phyloP scores from a whole-genome alignment of 805 yeast genomes.

The Nakazawaea populi region DNA sequence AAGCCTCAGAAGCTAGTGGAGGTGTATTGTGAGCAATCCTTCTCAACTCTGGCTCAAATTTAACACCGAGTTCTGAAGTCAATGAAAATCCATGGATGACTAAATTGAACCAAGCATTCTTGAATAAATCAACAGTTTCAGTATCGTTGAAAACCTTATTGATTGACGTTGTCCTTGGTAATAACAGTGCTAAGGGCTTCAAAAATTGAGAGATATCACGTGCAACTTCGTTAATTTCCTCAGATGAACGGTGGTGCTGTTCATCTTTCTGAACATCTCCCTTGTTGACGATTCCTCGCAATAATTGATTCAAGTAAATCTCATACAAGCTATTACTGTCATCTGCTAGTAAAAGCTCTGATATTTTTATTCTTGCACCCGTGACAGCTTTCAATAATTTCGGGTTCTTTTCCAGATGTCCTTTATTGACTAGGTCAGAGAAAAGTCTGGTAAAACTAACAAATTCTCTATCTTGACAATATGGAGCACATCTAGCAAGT shows the following conservation, averaged over 20 bases:
- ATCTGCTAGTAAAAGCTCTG: conserved; percentile 29
- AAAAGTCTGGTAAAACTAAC: conserved; percentile 53
- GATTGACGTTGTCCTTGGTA: conserved; percentile 44
- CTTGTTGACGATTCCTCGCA: conserved; percentile 60
- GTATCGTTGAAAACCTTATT: conserved; percentile 38
- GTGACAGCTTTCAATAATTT: conserved; percentile 32
- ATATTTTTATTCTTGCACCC: conserved; percentile 44
- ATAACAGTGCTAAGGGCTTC: conserved; percentile 66
- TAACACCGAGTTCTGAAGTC: conserved; percentile 45
- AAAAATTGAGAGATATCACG: conserved; percentile 58
- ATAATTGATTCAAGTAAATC: conserved; percentile 57
- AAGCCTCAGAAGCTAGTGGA: conserved; percentile 75
- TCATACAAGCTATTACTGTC: conserved; percentile 35
- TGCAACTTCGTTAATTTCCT: conserved; percentile 66
- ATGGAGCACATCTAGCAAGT: conserved; percentile 55
- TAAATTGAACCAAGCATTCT: conserved; percentile 92
- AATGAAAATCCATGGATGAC: conserved; percentile 84
- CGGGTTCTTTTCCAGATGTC: conserved; percentile 31
- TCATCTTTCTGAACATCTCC: conserved; percentile 68
- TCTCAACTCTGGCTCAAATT: conserved; percentile 43
- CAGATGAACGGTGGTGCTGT: conserved; percentile 76
- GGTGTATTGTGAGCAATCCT: conserved; percentile 84
- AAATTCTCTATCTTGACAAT: conserved; percentile 62
- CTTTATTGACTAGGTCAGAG: conserved; percentile 40
- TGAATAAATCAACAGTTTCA: conserved; percentile 52